These are phyloP conservation scores for Kwoniella bestiolae DNA, from an alignment of 768 basidiomycete genomes.

Conservation along the genomic window DNA sequence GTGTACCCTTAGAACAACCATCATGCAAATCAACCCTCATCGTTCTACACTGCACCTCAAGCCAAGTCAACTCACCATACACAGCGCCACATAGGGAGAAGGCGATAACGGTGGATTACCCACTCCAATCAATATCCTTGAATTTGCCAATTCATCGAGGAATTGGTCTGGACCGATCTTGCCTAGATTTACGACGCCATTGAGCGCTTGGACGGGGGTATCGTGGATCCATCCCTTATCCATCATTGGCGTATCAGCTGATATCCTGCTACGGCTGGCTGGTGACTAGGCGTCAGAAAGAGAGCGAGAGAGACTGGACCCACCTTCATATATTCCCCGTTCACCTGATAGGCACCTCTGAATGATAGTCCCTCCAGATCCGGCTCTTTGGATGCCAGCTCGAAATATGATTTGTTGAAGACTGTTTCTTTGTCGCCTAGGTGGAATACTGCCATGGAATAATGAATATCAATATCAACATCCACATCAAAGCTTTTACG, in stretches of 20 bases:
- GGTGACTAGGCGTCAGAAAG: too few species aligned
- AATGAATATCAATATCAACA: neutral
- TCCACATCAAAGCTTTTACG: too few species aligned
- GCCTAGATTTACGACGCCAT: neutral
- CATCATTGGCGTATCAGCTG: too few species aligned
- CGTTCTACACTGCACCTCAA: neutral
- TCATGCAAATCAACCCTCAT: neutral
- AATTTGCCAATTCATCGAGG: neutral
- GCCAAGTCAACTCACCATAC: neutral
- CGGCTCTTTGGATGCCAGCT: neutral
- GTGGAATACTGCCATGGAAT: slow-evolving; percentile 1
- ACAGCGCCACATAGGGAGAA: slow-evolving; percentile 6
- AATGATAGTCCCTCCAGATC: neutral
- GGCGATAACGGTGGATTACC: slow-evolving; percentile 13
- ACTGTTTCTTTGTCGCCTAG: neutral
- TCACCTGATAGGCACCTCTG: slow-evolving; percentile 10
- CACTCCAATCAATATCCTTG: slow-evolving; percentile 9
- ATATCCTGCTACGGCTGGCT: too few species aligned
- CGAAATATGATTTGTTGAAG: slow-evolving; percentile 11
- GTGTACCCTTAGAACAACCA: neutral
- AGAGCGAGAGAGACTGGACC: too few species aligned
- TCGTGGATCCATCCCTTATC: slow-evolving; percentile 5
- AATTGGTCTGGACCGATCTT: neutral
- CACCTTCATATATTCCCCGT: slow-evolving; percentile 13
- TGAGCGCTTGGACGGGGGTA: neutral